phyloP scores from a whole-genome alignment of 495 filamentous ascomycete species.

The Aspergillus homomorphus region DNA sequence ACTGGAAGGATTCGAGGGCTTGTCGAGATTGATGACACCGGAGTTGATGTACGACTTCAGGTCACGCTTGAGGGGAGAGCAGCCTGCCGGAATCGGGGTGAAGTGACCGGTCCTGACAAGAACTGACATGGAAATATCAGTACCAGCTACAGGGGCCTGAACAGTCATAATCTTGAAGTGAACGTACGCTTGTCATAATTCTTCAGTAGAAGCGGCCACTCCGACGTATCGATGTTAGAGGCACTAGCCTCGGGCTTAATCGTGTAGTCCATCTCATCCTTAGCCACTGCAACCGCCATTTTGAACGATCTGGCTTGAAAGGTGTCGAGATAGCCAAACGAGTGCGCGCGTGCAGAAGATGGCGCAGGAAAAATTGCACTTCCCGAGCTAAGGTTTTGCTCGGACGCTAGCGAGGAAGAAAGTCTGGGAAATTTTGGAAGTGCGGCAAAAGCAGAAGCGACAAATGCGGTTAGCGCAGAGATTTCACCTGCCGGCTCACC shows the following conservation, averaged over 20 bases:
- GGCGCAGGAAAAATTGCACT: conserved; percentile 23
- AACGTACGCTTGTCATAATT: conserved; percentile 78
- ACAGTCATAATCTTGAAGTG: conserved; percentile 1
- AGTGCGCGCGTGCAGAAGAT: conserved; percentile 18
- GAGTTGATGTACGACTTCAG: conserved; percentile 93
- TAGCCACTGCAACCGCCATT: conserved; percentile 63
- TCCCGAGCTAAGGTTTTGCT: conserved; percentile 25
- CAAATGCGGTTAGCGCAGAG: conserved; percentile 21
- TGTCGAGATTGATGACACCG: conserved; percentile 98
- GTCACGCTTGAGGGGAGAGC: conserved; percentile 81
- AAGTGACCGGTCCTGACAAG: conserved; percentile 87
- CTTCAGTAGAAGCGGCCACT: conserved; percentile 88
- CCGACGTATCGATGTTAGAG: conserved; percentile 69
- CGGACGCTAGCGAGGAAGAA: conserved; percentile 27
- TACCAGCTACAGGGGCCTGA: conserved; percentile 16
- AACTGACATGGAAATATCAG: conserved; percentile 48
- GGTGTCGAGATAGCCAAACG: conserved; percentile 22
- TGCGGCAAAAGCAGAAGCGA: conserved; percentile 22
- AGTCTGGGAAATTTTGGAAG: conserved; percentile 28
- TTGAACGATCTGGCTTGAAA: conserved; percentile 23
- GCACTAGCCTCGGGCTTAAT: conserved; percentile 82
- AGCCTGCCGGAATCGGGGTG: conserved; percentile 88
- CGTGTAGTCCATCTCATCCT: conserved; percentile 66
- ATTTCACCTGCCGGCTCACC: not conserved
- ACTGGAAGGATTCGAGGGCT: conserved; percentile 94